Evolutionary conservation across 2,329 filamentous ascomycete species (phyloP).

Genomic region (Rutstroemia sp.): DNA sequence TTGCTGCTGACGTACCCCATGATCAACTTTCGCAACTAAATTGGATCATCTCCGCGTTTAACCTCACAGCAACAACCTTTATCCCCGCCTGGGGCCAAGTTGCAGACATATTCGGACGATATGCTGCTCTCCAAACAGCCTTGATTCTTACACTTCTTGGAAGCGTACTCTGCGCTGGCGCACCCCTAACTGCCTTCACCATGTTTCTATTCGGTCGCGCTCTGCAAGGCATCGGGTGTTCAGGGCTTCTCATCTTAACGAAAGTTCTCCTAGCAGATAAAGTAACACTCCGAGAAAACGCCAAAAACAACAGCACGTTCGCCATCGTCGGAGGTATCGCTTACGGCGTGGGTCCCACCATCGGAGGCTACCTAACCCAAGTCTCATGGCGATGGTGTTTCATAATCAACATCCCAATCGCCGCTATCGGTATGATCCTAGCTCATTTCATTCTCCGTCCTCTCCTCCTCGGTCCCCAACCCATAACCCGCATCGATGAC

Average conservation of each 20-base stretch:
- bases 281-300: slow-evolving; percentile 53
- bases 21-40: slow-evolving; percentile 51
- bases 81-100: slow-evolving; percentile 60
- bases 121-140: slow-evolving; percentile 48
- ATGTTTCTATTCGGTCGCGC: slow-evolving; percentile 56
- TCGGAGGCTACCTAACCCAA: slow-evolving; percentile 48
- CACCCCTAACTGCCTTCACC: slow-evolving; percentile 45
- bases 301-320: slow-evolving; percentile 55
- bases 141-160: slow-evolving; percentile 52
- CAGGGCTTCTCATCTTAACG: slow-evolving; percentile 53
- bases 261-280: slow-evolving; percentile 58
- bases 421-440: slow-evolving; percentile 42
- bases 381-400: slow-evolving; percentile 61
- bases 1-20: slow-evolving; percentile 18
- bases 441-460: slow-evolving; percentile 50
- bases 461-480: slow-evolving; percentile 47
- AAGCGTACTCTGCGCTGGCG: slow-evolving; percentile 52
- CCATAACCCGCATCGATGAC: slow-evolving; percentile 36
- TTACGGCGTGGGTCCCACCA: slow-evolving; percentile 50
- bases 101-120: slow-evolving; percentile 57
- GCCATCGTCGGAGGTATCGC: slow-evolving; percentile 51
- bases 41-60: slow-evolving; percentile 65
- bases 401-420: slow-evolving; percentile 53
- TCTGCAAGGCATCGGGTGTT: slow-evolving; percentile 54
- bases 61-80: slow-evolving; percentile 58